Base-by-base conservation (phyloP, 371 early-diverging fungal species). In the Lichtheimia ornata region DNA sequence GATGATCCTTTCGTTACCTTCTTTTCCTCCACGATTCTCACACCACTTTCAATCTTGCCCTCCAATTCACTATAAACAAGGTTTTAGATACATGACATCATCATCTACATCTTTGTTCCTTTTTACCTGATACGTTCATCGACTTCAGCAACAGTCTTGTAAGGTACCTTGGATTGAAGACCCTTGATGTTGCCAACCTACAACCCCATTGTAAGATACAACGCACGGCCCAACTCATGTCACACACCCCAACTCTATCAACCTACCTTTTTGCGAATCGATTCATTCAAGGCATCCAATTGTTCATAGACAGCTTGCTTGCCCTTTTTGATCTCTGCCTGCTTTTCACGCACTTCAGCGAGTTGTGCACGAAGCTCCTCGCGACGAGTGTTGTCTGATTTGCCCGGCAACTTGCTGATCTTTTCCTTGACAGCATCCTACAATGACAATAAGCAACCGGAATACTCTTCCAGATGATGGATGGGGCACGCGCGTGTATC, bases 1-100 rank as follows among this genome's bases (percentile, higher is more conserved):
- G 45, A 35, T 35, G 35, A 35, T 35, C 35, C 1, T 22, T 22
- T 2, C n/a, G 20, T 62, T 69, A 73, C 78, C 78, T 78, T 76
- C 78, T 94, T 94, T 77, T 96, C 97, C 61, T 95, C 96, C 30
- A 92, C 85, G 63, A 96, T 74, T 72, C 89, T 87, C 22, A 75
- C 82, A 65, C 95, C 94, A 44, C 81, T 79, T 63, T 90, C 90
- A 62, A 96, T 85, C 76, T 91, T 86, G 59, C 71, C 76, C 69
- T 96, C 95, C 58, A 90, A 75, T 56, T 86, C 83, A 64, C 89
- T 91, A 27, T 50, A 14, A 9, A 14, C 2, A 35, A 11, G 11
- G 11, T 11, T 35, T 35, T 35, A 35, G 35, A 35, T 35, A 35
- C 35, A 9, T 35, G 6, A 35, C 17, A 47, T 47, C 47, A 17